Conservation (phyloP, 352 stramenopile species). For the Ophiocytium majus region DNA sequence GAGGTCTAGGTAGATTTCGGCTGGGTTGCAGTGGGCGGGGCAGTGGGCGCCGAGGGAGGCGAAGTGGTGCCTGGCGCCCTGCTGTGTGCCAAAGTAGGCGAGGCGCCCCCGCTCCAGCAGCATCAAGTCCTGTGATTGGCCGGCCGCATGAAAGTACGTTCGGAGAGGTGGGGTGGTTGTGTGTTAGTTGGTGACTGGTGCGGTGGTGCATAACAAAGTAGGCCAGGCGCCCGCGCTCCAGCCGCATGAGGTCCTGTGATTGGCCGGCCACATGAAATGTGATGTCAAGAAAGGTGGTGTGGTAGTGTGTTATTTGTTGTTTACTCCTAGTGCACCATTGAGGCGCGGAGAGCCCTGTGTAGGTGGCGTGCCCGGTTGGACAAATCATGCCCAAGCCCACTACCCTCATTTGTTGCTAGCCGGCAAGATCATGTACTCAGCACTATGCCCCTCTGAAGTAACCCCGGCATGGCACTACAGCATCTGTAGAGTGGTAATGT, state of each 20-base stretch:
- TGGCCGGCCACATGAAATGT: background rate
- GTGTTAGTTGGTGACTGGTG: background rate
- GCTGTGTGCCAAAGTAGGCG: constrained; percentile 43
- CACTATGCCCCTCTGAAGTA: too few relatives aligned
- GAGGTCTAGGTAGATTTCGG: constrained; percentile 8
- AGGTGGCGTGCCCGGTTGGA: too few relatives aligned
- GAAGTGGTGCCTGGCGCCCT: constrained; percentile 28
- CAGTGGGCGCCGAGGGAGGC: constrained; percentile 28
- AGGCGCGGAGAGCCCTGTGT: too few relatives aligned
- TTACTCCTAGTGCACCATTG: too few relatives aligned
- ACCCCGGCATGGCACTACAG: too few relatives aligned
- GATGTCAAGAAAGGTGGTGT: background rate
- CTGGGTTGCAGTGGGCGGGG: constrained; percentile 25
- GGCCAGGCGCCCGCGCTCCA: constrained; percentile 32
- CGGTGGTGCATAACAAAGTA: constrained; percentile 27
- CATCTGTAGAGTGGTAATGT: too few relatives aligned
- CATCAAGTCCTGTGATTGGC: constrained; percentile 35
- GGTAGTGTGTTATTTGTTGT: background rate
- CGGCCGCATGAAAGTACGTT: background rate
- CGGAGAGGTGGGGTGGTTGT: background rate
- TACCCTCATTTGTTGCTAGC: too few relatives aligned
- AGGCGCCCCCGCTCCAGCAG: constrained; percentile 37
- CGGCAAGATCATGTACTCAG: too few relatives aligned
- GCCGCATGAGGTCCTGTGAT: constrained; percentile 36
- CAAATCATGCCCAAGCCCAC: too few relatives aligned